These are phyloP conservation scores for Boletus sensibilis DNA, from an alignment of 768 basidiomycete species.

Conservation along the genomic window DNA sequence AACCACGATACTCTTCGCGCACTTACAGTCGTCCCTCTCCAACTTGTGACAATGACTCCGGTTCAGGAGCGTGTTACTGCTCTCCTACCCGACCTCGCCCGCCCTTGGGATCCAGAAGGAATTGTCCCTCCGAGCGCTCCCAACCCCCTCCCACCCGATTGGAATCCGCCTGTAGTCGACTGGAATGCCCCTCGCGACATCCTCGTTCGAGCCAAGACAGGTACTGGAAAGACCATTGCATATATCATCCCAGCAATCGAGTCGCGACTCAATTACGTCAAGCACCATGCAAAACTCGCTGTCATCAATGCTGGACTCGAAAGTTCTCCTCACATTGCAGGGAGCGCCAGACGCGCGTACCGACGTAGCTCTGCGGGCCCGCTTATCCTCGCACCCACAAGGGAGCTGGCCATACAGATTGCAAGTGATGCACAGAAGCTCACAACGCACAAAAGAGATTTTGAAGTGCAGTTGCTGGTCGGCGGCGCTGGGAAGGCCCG, in stretches of 20 bases:
- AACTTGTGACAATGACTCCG: constrained; percentile 67
- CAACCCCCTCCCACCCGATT: neutral
- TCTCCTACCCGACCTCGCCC: constrained; percentile 67
- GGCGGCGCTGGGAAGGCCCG: constrained; percentile 67
- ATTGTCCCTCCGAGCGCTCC: neutral
- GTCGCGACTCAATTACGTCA: constrained; percentile 61
- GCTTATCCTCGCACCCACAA: constrained; percentile 84
- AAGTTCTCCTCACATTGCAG: constrained; percentile 31
- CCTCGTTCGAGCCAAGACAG: constrained; percentile 84
- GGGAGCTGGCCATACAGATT: constrained; percentile 88
- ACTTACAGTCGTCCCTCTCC: constrained; percentile 62
- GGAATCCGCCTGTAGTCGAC: constrained; percentile 1
- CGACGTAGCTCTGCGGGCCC: constrained; percentile 57
- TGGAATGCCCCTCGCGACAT: constrained; percentile 53
- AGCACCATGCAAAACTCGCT: constrained; percentile 41
- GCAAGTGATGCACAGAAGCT: constrained; percentile 77
- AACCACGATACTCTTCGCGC: constrained; percentile 51
- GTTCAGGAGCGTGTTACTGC: constrained; percentile 81
- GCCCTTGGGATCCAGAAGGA: constrained; percentile 45
- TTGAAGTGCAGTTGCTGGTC: constrained; percentile 71
- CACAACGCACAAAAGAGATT: constrained; percentile 55
- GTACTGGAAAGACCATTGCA: constrained; percentile 86
- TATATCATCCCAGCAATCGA: constrained; percentile 89
- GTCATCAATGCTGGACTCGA: constrained; percentile 42
- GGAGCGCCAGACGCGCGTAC: constrained; percentile 36